Conservation (phyloP, 2,329 filamentous ascomycete genomes). For the Paradendryphiella salina region DNA sequence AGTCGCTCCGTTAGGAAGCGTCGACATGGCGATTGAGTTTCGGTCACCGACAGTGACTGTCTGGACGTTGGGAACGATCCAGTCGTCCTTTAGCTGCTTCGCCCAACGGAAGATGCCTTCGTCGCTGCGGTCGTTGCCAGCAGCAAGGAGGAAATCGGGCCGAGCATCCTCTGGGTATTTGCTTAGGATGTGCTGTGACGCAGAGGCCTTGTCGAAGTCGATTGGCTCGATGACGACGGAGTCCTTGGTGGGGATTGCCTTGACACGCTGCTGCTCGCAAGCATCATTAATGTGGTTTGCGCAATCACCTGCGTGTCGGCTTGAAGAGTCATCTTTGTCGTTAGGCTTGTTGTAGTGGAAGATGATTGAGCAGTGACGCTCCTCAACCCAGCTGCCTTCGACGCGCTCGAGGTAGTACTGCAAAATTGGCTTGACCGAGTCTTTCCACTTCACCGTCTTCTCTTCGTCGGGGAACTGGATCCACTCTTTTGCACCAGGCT, state of each 20-base stretch:
- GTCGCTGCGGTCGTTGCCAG: conserved; percentile 89
- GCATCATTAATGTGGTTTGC: conserved; percentile 95
- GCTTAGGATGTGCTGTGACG: conserved; percentile 73
- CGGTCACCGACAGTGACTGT: conserved; percentile 85
- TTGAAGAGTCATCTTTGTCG: conserved; percentile 69
- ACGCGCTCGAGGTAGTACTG: conserved; percentile 89
- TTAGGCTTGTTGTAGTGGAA: conserved; percentile 88
- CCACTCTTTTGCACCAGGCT: conserved; percentile 70
- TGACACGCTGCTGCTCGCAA: conserved; percentile 79
- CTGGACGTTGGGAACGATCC: conserved; percentile 61
- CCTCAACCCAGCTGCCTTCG: conserved; percentile 83
- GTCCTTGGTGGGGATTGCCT: conserved; percentile 78
- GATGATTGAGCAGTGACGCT: conserved; percentile 86
- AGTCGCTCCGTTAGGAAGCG: conserved; percentile 87
- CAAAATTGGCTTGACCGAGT: conserved; percentile 78
- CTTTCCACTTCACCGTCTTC: conserved; percentile 77
- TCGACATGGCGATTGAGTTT: conserved; percentile 85
- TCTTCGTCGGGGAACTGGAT: conserved; percentile 73
- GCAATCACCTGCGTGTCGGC: conserved; percentile 82
- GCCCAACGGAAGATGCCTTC: conserved; percentile 95
- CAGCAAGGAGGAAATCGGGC: conserved; percentile 83
- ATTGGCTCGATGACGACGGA: conserved; percentile 82
- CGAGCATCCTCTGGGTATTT: conserved; percentile 32
- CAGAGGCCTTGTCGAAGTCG: conserved; percentile 85
- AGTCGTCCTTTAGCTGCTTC: conserved; percentile 68